Evolutionary conservation across 805 yeast species (phyloP), one percentile per base, ranked within the genome.

Genomic region (Saturnispora serradocipensis): DNA sequence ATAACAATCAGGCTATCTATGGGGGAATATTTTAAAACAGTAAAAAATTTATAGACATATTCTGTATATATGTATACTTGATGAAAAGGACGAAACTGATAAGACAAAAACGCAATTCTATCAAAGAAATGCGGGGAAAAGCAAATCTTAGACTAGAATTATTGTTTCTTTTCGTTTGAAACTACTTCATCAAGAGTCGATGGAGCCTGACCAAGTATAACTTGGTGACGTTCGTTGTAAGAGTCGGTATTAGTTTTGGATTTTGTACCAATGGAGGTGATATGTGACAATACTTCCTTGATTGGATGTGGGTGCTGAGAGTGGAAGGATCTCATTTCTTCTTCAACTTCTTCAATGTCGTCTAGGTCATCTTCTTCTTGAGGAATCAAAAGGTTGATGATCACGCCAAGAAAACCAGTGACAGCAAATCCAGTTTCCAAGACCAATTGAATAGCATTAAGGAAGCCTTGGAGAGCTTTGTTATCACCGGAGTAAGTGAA

Each of bases 341-440:
- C 79, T 54, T 74, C 72, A 30, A 65, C 54, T 38, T 58, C 57
- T 43, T 61, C 65, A 46, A 70, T 71, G 46, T 66, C 74, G 61
- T 76, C 81, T 32, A 66, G 56, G 24, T 73, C 78, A 60, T 77
- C 82, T 24, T 59, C 56, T 36, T 75, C 74, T 60, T 76, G 80
- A 10, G 81, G 80, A 46, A 77, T 59, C 18, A 74, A n/a, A 50
- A 76, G 62, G 64, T 77, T 77, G 40, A 78, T 64, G 25, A 77
- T 66, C 28, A 77, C 74, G 43, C 80, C 82, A 48, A 77, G 32
- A 58, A 78, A 72, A 13, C 82, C 82, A 24, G 81, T 68, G 46
- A 77, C 68, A n/a, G 82, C 81, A 55, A 76, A 78, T 25, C 81
- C 80, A 28, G 81, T 76, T 61, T 77, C 81, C 78, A 77, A 72